These are phyloP conservation scores for Funneliformis mosseae DNA, from an alignment of 192 early-diverging fungal species.

Conservation along the genomic window DNA sequence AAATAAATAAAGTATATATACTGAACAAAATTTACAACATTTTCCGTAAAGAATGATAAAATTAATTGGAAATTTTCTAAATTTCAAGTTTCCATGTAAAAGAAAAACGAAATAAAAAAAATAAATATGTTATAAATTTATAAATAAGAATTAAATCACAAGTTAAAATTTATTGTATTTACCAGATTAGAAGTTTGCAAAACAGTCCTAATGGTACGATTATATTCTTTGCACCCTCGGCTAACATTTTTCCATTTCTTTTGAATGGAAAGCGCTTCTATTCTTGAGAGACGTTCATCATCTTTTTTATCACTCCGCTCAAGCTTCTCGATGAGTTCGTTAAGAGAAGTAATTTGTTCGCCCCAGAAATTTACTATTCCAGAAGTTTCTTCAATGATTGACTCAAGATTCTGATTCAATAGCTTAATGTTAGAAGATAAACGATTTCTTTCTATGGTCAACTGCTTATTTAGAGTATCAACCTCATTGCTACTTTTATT, in stretches of 20 bases:
- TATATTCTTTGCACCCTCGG: neutral
- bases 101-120: no score
- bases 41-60: no score
- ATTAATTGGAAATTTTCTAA: no score
- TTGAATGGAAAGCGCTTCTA: neutral
- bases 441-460: neutral
- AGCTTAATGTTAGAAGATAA: neutral
- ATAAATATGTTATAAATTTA: no score
- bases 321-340: neutral
- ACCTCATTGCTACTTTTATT: neutral
- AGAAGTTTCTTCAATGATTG: neutral
- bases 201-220: neutral
- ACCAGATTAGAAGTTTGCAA: neutral
- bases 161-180: neutral
- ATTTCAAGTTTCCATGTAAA: no score
- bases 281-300: neutral
- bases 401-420: neutral
- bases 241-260: neutral
- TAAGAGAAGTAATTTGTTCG: neutral
- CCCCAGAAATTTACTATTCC: neutral
- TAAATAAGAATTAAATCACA: no score
- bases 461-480: neutral
- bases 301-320: neutral
- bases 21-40: no score
- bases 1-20: no score